Evolutionary conservation across 164 flowering plant genomes (phyloP).

Genomic region (Saururus chinensis): DNA sequence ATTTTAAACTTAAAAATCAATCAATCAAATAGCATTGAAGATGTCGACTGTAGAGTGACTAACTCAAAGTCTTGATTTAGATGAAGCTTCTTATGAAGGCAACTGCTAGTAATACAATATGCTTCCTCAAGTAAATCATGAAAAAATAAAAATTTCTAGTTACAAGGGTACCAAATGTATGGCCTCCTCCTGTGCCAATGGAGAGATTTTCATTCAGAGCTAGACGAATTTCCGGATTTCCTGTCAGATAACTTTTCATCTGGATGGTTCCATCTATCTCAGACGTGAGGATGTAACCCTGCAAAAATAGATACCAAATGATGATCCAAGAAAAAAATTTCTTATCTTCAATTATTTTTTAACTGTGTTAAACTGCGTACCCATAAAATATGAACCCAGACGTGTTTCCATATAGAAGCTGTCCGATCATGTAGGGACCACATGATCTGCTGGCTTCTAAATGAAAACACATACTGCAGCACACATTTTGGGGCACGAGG

Average conservation of each 20-base stretch:
- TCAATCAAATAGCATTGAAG: background rate
- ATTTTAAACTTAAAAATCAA: background rate
- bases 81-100: no score
- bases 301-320: constrained; percentile 1
- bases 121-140: background rate
- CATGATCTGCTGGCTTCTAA: background rate
- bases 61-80: no score
- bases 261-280: constrained; percentile 99
- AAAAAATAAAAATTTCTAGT: no score
- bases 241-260: constrained; percentile 94
- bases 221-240: constrained; percentile 89
- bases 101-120: no score
- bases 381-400: background rate
- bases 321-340: no score
- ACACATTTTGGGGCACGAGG: no score
- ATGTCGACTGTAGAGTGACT: background rate
- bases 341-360: no score
- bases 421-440: background rate
- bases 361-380: no score
- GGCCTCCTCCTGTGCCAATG: constrained; percentile 70
- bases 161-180: constrained; percentile 47
- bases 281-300: constrained; percentile 94
- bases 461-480: background rate
- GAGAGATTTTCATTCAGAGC: constrained; percentile 84
- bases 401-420: background rate